Evolutionary conservation across 176 grass and related monocot genomes (phyloP), one percentile per base, ranked within the genome.

Genomic region (Oryza coarctata): DNA sequence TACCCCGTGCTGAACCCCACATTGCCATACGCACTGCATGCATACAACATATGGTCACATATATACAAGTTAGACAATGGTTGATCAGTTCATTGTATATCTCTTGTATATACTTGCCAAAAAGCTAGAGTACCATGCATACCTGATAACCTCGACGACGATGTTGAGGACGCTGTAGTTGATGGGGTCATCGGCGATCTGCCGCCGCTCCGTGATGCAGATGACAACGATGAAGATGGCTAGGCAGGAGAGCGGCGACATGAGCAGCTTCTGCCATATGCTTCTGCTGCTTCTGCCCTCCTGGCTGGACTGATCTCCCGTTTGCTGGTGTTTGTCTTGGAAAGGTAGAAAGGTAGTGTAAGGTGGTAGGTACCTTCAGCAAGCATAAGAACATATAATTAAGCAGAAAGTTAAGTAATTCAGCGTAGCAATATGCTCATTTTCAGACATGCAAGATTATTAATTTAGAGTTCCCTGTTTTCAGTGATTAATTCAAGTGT

Each of bases 1-100:
- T 97, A 97, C 29, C 92, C 92, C 0, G 86, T 94, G 55, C 92
- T 90, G 81, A 91, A 98, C 15, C 92, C 92, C 9, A 91, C 95
- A 29, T 86, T 89, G 15, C 95, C 95, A 61, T 98, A 92, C 7
- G 90, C 95, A 77, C 92, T 98, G 85, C 70, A 12, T 25, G 1
- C 1, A 36, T 5, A 36, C 35, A 36, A 5, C 35, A 36, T 36
- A 6, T 36, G n/a, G n/a, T n/a, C n/a, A n/a, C n/a, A 6, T 6
- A 36, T 6, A 36, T 36, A 36, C 35, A 6, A 33, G 32, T 33
- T 33, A 33, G 3, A 33, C 32, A 33, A 33, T 2, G 3, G 32
- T 1, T 33, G 32, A 33, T 3, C 1, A 33, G 1, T 2, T 33
- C n/a, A n/a, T n/a, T n/a, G n/a, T n/a, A n/a, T n/a, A n/a, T n/a